These are phyloP conservation scores for Flaveria sonorensis DNA, from an alignment of 129 eudicot species.

Conservation along the genomic window DNA sequence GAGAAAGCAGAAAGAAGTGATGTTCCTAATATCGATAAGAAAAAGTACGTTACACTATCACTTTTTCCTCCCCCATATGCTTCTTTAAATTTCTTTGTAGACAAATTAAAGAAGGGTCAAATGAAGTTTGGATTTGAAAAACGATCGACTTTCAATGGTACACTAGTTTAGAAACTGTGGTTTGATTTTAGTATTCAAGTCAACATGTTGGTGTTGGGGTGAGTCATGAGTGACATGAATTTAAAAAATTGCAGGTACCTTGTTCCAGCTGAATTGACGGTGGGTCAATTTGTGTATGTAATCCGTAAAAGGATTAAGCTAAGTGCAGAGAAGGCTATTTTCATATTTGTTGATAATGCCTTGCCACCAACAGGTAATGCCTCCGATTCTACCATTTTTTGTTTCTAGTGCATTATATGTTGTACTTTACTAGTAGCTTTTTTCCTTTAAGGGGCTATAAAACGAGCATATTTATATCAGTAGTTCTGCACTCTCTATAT, in stretches of 20 bases:
- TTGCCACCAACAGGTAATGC: slow-evolving; percentile 84
- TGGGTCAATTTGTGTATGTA: slow-evolving; percentile 94
- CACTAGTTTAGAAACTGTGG: background rate
- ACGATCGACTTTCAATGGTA: background rate
- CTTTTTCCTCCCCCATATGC: background rate
- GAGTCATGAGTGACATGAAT: background rate
- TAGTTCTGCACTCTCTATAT: background rate
- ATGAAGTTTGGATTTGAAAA: background rate
- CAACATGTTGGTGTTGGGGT: background rate
- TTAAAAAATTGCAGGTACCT: slow-evolving; percentile 58
- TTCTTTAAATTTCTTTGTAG: background rate
- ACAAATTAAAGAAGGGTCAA: background rate
- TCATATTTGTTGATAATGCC: slow-evolving; percentile 77
- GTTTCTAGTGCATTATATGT: background rate
- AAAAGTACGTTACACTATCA: slow-evolving; percentile 40
- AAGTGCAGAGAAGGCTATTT: slow-evolving; percentile 93
- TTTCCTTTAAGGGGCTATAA: background rate
- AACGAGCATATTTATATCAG: no score
- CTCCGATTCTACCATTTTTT: background rate
- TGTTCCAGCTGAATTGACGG: slow-evolving; percentile 93
- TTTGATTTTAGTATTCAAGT: background rate
- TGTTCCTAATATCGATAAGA: slow-evolving; percentile 54
- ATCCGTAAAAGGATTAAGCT: slow-evolving; percentile 90
- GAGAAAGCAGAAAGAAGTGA: slow-evolving; percentile 68
- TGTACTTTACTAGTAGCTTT: no score